Conservation (phyloP, 2,329 filamentous ascomycete genomes). For the Xylaria arbuscula region DNA sequence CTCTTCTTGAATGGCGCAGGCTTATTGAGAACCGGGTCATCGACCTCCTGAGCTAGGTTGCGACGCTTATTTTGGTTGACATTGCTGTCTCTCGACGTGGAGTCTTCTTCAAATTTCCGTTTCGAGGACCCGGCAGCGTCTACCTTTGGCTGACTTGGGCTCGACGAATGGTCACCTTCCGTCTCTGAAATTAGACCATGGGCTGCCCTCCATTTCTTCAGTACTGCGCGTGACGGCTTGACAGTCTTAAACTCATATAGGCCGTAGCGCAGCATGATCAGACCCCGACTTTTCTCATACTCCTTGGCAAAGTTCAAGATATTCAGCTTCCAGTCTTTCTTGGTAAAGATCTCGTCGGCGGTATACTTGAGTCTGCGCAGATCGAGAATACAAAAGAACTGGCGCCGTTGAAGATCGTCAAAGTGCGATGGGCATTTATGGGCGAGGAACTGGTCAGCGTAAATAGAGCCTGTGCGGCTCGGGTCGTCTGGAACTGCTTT, state of each 20-base stretch:
- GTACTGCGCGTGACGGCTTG: constrained; percentile 66
- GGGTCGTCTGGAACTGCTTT: constrained; percentile 65
- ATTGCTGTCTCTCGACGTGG: constrained; percentile 53
- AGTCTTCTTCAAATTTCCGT: constrained; percentile 67
- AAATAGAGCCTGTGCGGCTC: constrained; percentile 65
- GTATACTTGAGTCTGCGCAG: constrained; percentile 70
- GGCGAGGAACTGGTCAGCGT: constrained; percentile 68
- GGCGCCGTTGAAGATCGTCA: constrained; percentile 68
- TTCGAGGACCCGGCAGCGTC: constrained; percentile 56
- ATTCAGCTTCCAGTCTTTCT: constrained; percentile 72
- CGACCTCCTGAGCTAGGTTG: constrained; percentile 53
- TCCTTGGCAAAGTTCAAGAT: constrained; percentile 72
- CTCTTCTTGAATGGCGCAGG: constrained; percentile 55
- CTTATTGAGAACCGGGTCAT: constrained; percentile 51
- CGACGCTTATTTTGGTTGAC: constrained; percentile 63
- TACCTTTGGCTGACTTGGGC: constrained; percentile 47
- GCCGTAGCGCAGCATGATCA: constrained; percentile 70
- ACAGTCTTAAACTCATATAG: constrained; percentile 73
- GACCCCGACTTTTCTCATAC: constrained; percentile 71
- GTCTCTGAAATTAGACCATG: constrained; percentile 65
- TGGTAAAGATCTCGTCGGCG: constrained; percentile 68
- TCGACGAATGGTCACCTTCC: constrained; percentile 53
- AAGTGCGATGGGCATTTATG: constrained; percentile 68
- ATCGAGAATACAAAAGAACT: constrained; percentile 73
- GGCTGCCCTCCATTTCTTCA: constrained; percentile 68